Evolutionary conservation across 1,139 yeast genomes (phyloP), one percentile per base, ranked within the genome.

Genomic region (Yamadazyma sp.): DNA sequence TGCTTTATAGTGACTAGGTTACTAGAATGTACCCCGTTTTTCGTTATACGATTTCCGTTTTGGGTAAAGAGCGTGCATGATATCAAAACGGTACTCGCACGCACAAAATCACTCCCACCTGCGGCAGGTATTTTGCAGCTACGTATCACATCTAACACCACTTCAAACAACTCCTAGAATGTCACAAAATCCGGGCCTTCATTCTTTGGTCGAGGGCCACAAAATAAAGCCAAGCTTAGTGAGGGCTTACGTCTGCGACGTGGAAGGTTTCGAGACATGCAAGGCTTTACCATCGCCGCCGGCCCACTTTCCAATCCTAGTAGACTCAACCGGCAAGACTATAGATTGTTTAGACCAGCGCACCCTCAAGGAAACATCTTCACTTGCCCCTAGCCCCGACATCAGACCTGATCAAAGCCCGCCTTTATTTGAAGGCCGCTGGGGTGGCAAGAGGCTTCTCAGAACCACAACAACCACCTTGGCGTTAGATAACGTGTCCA

Each of bases 181-280:
- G 29, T n/a, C 29, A 26, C 16, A 11, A 4, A 26, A 12, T 26
- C 15, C 15, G 5, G 29, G 29, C 6, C 4, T 26, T 12, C 15
- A 12, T n/a, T 5, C 22, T 4, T 23, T 32, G 26, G 28, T 32
- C 16, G 26, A 32, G n/a, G 17, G 8, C 14, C 9, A 20, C 10
- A 23, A 14, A 10, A 32, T 32, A 25, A 25, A 26, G 10, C 17
- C n/a, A 17, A 17, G 17, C 9, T 14, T 25, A 3, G 36, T 26
- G 4, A 24, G n/a, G 12, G n/a, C 5, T 11, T 33, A 25, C 12
- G 7, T 33, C 10, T 16, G 30, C 26, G 36, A 33, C 5, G 11
- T 17, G 16, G 36, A 33, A 6, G 36, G 31, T 16, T 17, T 33
- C 11, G 31, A 25, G 12, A 8, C 18, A 6, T 31, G 33, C 17